Base-by-base conservation (phyloP, 306 rosid species). In the Lotus japonicus region DNA sequence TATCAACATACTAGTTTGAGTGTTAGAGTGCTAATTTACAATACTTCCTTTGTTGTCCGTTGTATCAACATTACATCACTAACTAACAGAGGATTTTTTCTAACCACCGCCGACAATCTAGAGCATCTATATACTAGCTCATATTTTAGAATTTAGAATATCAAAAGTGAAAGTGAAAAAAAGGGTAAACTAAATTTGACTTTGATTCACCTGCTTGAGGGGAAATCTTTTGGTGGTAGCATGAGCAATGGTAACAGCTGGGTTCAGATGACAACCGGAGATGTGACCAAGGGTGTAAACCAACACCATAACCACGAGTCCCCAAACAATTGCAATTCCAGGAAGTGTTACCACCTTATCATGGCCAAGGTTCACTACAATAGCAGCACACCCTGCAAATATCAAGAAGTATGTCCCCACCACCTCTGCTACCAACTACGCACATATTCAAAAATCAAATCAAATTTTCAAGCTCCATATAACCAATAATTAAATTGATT, bases 211-310 rank as follows among this genome's bases (percentile, higher is more conserved):
- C 92, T 92, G 83, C 35, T 75, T 88, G 59, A 77, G 63, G 4
- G 96, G 92, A 65, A 90, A 90, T 41, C 90, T 84, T 18, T 55
- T 79, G 55, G 83, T 79, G 3, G 83, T 33, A 16, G 98, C 92
- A 56, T 85, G 90, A 35, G 97, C 97, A 50, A 90, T 41, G 23
- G 96, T 94, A 56, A 92, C 89, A 0, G 98, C 94, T 0, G 97
- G 98, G 51, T 88, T 88, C 49, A 92, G 88, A 78, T 92, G 95
- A 33, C 95, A 95, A 51, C 95, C 96, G 1, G 96, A 92, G 31
- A 92, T 85, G 9, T 89, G 98, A 3, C 97, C 95, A 15, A 92
- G 76, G n/a, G 94, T 70, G 61, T 89, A 92, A 38, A 72, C 58
- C 75, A 88, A 76, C 0, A 90, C 96, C 84, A 76, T 82, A 46